These are phyloP conservation scores for Torulaspora pretoriensis DNA, from an alignment of 1,139 yeast species.

Conservation along the genomic window DNA sequence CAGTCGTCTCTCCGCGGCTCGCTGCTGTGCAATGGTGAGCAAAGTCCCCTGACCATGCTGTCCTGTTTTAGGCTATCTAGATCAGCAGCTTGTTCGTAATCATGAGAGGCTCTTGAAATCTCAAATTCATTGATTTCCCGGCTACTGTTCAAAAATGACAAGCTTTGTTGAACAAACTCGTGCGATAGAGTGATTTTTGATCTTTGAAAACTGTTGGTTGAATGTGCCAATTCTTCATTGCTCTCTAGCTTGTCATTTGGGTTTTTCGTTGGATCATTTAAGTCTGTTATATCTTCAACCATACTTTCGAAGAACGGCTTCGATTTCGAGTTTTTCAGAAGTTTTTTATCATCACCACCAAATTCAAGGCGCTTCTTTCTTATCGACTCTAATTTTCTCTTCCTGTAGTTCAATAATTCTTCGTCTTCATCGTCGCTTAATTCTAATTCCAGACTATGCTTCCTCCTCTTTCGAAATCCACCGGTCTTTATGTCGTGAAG, in stretches of 20 bases:
- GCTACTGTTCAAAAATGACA: constrained; percentile 55
- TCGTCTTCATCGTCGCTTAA: constrained; percentile 62
- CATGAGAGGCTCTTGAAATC: constrained; percentile 38
- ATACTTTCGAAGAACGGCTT: constrained; percentile 72
- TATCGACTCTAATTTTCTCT: constrained; percentile 52
- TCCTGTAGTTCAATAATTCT: constrained; percentile 44
- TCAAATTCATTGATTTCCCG: constrained; percentile 39
- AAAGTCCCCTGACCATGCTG: constrained; percentile 39
- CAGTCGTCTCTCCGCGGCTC: constrained; percentile 28
- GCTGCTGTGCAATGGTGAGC: constrained; percentile 17
- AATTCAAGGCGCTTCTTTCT: constrained; percentile 49
- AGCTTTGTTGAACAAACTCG: constrained; percentile 57
- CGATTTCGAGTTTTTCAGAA: constrained; percentile 54
- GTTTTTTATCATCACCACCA: constrained; percentile 47
- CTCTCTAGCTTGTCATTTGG: constrained; percentile 5
- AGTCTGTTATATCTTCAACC: constrained; percentile 45
- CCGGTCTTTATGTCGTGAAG: constrained; percentile 82
- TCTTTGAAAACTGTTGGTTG: constrained; percentile 26
- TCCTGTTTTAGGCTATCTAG: constrained; percentile 46
- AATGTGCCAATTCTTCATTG: constrained; percentile 19
- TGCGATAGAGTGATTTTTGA: constrained; percentile 42
- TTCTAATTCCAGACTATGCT: constrained; percentile 58
- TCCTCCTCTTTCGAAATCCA: constrained; percentile 62
- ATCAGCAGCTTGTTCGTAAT: constrained; percentile 40
- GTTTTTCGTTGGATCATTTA: constrained; percentile 22